These are phyloP conservation scores for Moricandia arvensis DNA, from an alignment of 345 rosid species.

Conservation along the genomic window DNA sequence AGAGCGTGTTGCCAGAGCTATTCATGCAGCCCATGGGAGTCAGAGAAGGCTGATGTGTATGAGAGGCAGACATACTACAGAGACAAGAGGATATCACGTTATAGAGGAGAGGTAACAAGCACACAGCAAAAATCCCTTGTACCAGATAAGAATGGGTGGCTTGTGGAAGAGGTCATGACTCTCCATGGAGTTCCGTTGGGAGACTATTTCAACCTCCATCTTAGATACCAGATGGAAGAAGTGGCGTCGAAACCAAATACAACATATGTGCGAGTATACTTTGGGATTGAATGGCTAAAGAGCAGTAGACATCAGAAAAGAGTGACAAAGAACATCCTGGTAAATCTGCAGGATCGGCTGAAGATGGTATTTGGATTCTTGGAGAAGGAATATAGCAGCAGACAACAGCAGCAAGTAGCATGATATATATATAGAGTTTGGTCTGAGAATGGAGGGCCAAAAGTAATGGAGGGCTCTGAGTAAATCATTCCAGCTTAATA, in stretches of 20 bases:
- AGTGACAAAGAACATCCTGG: slow-evolving; percentile 66
- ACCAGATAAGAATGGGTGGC: slow-evolving; percentile 70
- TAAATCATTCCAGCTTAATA: too few species aligned
- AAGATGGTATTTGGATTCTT: slow-evolving; percentile 58
- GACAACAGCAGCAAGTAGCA: slow-evolving; percentile 35
- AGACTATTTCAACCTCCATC: slow-evolving; percentile 84
- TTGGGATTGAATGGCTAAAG: slow-evolving; percentile 92
- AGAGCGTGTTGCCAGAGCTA: slow-evolving; percentile 81
- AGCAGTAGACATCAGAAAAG: slow-evolving; percentile 79
- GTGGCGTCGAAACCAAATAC: slow-evolving; percentile 52
- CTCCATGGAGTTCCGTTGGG: slow-evolving; percentile 93
- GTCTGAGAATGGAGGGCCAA: slow-evolving; percentile 8
- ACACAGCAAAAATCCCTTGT: slow-evolving; percentile 78
- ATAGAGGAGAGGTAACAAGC: slow-evolving; percentile 93
- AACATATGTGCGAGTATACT: slow-evolving; percentile 55
- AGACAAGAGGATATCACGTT: slow-evolving; percentile 70
- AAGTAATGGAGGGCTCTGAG: too few species aligned
- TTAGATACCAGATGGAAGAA: slow-evolving; percentile 80
- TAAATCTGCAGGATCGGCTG: slow-evolving; percentile 64
- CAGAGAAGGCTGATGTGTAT: slow-evolving; percentile 69
- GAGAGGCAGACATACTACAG: slow-evolving; percentile 87
- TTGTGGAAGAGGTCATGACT: slow-evolving; percentile 87
- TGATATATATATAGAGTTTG: background rate
- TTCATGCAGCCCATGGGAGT: slow-evolving; percentile 88
- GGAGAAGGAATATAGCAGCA: slow-evolving; percentile 67